These are phyloP conservation scores for Brassica carinata DNA, from an alignment of 345 rosid genomes.

Conservation along the genomic window DNA sequence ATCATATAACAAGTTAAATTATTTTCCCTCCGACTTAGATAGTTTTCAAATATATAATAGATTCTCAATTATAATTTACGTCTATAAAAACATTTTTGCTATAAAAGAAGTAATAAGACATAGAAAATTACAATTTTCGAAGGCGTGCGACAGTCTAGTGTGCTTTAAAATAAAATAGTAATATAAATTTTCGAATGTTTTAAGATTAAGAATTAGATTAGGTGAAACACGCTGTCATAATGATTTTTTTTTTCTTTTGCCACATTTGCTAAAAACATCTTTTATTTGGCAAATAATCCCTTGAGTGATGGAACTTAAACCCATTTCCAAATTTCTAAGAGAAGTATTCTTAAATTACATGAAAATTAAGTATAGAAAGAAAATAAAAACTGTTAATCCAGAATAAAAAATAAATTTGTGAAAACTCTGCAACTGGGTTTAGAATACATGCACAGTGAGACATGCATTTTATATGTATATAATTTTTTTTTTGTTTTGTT, in stretches of 20 bases:
- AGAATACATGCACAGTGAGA: neutral
- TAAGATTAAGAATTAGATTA: too few species aligned
- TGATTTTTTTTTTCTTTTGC: neutral
- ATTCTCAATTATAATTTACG: neutral
- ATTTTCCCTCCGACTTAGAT: neutral
- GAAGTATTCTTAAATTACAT: neutral
- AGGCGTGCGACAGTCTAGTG: neutral
- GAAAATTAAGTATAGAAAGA: neutral
- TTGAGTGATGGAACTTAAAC: neutral
- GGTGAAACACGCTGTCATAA: too few species aligned
- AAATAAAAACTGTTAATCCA: neutral
- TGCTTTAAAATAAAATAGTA: neutral
- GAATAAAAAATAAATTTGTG: neutral
- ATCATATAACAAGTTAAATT: neutral
- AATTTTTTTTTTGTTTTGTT: neutral
- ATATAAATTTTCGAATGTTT: too few species aligned
- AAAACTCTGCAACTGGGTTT: neutral
- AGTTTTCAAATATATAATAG: neutral
- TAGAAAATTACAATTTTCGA: neutral
- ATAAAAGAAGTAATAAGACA: neutral
- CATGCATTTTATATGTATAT: neutral
- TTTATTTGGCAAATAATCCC: neutral
- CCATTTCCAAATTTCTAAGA: neutral
- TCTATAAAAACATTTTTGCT: neutral
- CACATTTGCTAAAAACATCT: neutral